A percentile compares a stretch with the other conserved stretches of the same genome.
phyloP scores from a whole-genome alignment of 176 grass and related monocot genomes.

The Carex pumila region DNA sequence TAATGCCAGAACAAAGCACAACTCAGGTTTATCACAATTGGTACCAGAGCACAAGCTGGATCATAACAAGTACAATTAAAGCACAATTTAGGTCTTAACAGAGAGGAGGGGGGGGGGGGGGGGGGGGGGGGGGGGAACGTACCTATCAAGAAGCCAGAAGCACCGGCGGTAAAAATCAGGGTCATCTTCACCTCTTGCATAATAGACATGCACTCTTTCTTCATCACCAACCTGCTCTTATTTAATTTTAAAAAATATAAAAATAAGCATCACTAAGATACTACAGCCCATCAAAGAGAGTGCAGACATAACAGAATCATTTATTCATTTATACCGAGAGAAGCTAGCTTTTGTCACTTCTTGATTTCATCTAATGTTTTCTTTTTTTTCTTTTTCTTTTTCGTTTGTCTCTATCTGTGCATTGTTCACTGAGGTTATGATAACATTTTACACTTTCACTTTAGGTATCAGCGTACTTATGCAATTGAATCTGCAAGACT shows the following conservation, averaged over 20 bases:
- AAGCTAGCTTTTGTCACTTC: background rate
- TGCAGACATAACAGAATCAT: background rate
- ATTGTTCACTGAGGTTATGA: background rate
- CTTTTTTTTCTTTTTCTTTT: background rate
- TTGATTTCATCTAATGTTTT: background rate
- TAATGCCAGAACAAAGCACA: background rate
- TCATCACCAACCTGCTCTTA: conserved; percentile 74
- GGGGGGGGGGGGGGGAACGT: conserved; percentile 3
- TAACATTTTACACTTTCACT: background rate
- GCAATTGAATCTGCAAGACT: background rate
- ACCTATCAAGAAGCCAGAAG: conserved; percentile 99
- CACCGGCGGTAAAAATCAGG: conserved; percentile 88
- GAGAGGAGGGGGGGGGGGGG: background rate
- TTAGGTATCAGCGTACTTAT: background rate
- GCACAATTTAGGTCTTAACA: conserved; percentile 3
- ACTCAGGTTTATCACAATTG: background rate
- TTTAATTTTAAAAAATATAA: background rate
- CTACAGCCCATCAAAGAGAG: background rate
- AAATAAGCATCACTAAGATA: background rate
- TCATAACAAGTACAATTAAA: conserved; percentile 8
- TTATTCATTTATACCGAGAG: background rate
- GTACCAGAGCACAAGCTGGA: background rate
- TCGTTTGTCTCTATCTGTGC: background rate
- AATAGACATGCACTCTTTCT: conserved; percentile 97
- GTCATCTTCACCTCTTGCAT: conserved; percentile 92